A percentile compares a stretch with the other conserved stretches of the same genome.
These are phyloP conservation scores for Diaporthe aspalathi DNA, from an alignment of 2,329 filamentous ascomycete species.

Conservation along the genomic window DNA sequence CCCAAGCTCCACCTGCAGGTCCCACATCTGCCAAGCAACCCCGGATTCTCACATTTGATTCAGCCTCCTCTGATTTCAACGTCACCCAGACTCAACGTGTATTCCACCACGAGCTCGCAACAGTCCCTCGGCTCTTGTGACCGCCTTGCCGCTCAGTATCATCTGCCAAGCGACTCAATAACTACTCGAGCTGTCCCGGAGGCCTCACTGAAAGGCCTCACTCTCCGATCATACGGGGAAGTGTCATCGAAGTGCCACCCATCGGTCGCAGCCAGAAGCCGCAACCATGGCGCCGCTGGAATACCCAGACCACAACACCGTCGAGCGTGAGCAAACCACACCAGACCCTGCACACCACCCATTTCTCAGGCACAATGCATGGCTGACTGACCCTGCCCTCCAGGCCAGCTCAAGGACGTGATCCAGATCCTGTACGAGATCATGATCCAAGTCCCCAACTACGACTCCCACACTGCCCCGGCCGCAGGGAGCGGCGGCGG, in stretches of 20 bases:
- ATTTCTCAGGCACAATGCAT: not conserved
- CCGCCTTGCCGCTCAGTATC: not conserved
- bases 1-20: slow-evolving; percentile 20
- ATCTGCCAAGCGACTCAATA: not conserved
- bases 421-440: slow-evolving; percentile 74
- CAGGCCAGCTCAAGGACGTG: slow-evolving; percentile 70
- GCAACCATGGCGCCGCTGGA: slow-evolving; percentile 44
- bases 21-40: slow-evolving; percentile 12
- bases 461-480: slow-evolving; percentile 62
- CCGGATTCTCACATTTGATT: slow-evolving; percentile 16
- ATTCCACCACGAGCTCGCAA: not conserved
- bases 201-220: not conserved
- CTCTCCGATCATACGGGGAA: too few species aligned
- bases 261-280: not conserved
- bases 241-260: not conserved
- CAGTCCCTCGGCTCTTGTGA: not conserved
- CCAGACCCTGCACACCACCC: not conserved
- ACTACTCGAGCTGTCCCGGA: too few species aligned
- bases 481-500: not conserved
- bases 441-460: slow-evolving; percentile 71
- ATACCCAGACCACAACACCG: slow-evolving; percentile 42
- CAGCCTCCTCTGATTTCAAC: not conserved
- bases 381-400: not conserved
- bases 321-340: slow-evolving; percentile 42
- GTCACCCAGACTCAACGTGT: not conserved